These are phyloP conservation scores for Epichloe sibirici DNA, from an alignment of 2,329 filamentous ascomycete species.

Conservation along the genomic window DNA sequence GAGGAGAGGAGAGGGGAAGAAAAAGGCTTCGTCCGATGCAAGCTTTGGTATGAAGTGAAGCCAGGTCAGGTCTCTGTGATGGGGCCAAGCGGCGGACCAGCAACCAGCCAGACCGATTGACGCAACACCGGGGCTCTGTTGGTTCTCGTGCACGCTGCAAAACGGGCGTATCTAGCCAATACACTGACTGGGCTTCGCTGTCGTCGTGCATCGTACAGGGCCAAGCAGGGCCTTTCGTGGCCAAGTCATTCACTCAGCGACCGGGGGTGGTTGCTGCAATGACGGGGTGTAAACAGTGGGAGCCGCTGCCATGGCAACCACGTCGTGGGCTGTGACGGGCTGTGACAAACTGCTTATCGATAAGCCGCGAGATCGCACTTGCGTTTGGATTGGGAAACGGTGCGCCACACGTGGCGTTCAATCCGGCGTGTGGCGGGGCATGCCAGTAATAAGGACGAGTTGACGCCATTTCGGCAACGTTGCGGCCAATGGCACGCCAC, in stretches of 20 bases:
- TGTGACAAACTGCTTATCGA: background rate
- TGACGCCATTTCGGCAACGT: too few relatives aligned
- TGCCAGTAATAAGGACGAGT: background rate
- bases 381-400: background rate
- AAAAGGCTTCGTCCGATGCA: background rate
- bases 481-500: background rate
- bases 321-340: too few relatives aligned
- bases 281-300: constrained; percentile 23
- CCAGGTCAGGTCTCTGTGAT: background rate
- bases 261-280: constrained; percentile 10
- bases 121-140: too few relatives aligned
- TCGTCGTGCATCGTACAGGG: background rate
- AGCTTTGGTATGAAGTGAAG: too few relatives aligned
- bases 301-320: constrained; percentile 26
- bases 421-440: background rate
- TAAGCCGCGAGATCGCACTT: background rate
- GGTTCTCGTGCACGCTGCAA: background rate
- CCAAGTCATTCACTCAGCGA: background rate
- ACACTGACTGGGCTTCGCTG: background rate
- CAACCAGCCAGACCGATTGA: background rate
- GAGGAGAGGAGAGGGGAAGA: background rate
- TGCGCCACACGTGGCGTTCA: background rate
- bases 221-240: background rate
- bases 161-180: background rate
- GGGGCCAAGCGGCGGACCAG: background rate